Evolutionary conservation across 176 grass and related monocot species (phyloP), one percentile per base, ranked within the genome.

Genomic region (Melocanna baccifera): DNA sequence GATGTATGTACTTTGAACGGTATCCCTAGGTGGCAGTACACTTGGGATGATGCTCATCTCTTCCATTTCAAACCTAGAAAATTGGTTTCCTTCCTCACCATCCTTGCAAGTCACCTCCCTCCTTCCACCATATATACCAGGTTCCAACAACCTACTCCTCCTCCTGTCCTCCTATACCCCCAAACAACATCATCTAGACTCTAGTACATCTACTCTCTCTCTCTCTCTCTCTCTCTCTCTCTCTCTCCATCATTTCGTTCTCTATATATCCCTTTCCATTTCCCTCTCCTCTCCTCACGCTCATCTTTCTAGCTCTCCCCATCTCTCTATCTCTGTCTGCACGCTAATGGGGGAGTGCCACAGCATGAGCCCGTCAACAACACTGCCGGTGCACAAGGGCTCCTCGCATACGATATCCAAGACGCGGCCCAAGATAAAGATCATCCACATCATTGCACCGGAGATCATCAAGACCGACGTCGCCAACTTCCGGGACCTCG

Each of bases 401-500:
- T 73, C 84, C 1, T 11, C 20, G 71, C 70, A 62, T 26, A 28
- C 6, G 34, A 58, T 43, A 37, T 50, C 89, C 22, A 68, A 75
- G 68, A 39, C 41, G 82, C 89, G 85, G 71, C 90, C 92, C 15
- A 89, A 86, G 88, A 94, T 97, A 76, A 85, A 46, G 75, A 89
- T 97, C 58, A 75, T 97, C 72, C 95, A 94, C 85, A 88, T 97
- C 58, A 68, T 93, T 0, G 81, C 92, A 37, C 95, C 95, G 20
- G 91, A 97, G 92, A 90, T 97, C 84, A 97, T 97, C 86, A 85
- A 97, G 80, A 94, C 87, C 58, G 95, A 97, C 61, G 86, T 86
- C 79, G 87, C 85, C 5, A 93, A 90, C 84, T 97, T 97, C 85
- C 92, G 91, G 23, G 88, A 85, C 48, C 92, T 97, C 39, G 95